Base-by-base conservation (phyloP, 2,329 filamentous ascomycete species). In the Trichophyton mentagrophytes region DNA sequence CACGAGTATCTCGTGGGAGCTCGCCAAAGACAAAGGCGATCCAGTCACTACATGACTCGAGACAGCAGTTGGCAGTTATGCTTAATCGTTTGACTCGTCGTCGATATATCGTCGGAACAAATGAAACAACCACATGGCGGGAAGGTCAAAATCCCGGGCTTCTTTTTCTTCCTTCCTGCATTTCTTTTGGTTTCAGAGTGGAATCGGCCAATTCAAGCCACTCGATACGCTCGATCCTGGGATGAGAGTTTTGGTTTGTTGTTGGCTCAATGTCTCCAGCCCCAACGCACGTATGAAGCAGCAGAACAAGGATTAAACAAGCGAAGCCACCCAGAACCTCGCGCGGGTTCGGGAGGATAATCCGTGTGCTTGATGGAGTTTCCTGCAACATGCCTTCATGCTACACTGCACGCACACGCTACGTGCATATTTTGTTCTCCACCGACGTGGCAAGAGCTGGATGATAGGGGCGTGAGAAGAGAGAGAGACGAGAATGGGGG, bases 91-190 rank as follows among this genome's bases (percentile, higher is more conserved):
- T 38, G 9, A 38, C 9, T 38, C n/a, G 49, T 30, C n/a, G 15
- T 44, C 3, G 33, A 33, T 53, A 53, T 53, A 27, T n/a, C 33
- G 49, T 3, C 49, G 25, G 22, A 33, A 33, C 49, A 53, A 53
- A 53, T 53, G 49, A 53, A 53, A 53, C 49, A 53, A 17, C 49
- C 49, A 53, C 49, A 53, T 53, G 49, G 49, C 27, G 13, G 27
- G 49, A 53, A 53, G 7, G 22, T 25, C n/a, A 9, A 13, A 22
- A 53, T 30, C 25, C 49, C 4, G 15, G 22, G 49, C 5, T 51
- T 51, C 46, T 33, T 33, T 53, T 15, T 5, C 1, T 51, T 51
- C 46, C 33, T 33, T 53, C 8, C 49, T 30, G 49, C 49, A 17
- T 30, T 15, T 20, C 13, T 33, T 42, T 44, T 44, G 15, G 15